phyloP scores from a whole-genome alignment of 352 stramenopile species.

The Phytopythium aichiense region DNA sequence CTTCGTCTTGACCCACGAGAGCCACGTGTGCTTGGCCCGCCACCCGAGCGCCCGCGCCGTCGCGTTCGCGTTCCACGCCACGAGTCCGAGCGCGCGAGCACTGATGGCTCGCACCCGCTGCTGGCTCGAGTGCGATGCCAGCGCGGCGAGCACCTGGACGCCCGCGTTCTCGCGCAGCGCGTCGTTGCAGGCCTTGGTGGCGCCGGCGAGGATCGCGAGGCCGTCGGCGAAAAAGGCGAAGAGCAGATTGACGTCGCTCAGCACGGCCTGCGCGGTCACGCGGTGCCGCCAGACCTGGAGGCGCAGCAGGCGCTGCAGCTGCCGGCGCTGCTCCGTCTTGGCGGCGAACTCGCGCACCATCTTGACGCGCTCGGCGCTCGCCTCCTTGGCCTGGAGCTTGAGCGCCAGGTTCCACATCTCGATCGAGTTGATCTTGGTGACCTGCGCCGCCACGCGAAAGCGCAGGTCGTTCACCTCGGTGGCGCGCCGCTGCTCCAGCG shows the following conservation, averaged over 20 bases:
- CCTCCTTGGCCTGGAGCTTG: constrained; percentile 64
- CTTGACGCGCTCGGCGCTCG: constrained; percentile 40
- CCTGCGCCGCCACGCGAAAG: constrained; percentile 62
- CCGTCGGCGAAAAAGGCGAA: constrained; percentile 70
- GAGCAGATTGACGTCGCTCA: constrained; percentile 62
- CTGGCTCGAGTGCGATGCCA: constrained; percentile 41
- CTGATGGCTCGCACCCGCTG: constrained; percentile 35
- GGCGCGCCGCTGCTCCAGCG: constrained; percentile 65
- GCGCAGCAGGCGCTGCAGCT: constrained; percentile 56
- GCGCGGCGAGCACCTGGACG: constrained; percentile 52
- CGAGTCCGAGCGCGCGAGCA: constrained; percentile 42
- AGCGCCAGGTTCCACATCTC: constrained; percentile 83
- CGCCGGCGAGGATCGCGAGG: constrained; percentile 46
- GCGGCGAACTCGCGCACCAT: constrained; percentile 38
- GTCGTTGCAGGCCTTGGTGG: constrained; percentile 41
- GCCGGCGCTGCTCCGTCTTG: constrained; percentile 49
- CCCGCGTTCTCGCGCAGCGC: constrained; percentile 50
- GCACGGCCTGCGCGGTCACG: constrained; percentile 53
- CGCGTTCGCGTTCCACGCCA: constrained; percentile 68
- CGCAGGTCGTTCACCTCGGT: constrained; percentile 78
- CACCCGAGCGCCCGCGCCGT: constrained; percentile 53
- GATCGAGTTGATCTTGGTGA: constrained; percentile 66
- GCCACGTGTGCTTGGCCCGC: constrained; percentile 65
- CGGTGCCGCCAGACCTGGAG: constrained; percentile 74
- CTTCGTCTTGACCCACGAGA: constrained; percentile 39